phyloP scores from a whole-genome alignment of 2,329 filamentous ascomycete genomes.

The Cercospora brassicicola region DNA sequence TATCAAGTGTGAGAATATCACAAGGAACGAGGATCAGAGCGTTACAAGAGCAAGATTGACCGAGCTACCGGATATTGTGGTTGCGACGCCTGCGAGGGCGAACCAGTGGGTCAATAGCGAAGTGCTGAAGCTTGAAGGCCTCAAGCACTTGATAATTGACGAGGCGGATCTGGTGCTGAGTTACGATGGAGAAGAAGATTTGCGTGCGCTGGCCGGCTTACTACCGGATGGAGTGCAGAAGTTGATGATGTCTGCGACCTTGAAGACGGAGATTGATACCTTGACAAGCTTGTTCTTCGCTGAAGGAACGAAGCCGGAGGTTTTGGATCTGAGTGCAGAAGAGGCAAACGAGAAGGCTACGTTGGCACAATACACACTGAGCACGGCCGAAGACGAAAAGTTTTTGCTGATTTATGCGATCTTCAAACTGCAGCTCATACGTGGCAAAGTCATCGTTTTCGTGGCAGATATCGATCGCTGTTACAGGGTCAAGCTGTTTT shows the following conservation, averaged over 20 bases:
- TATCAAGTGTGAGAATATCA: constrained; percentile 78
- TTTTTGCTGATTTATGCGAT: constrained; percentile 91
- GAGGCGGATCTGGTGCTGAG: constrained; percentile 92
- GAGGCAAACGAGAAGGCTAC: constrained; percentile 59
- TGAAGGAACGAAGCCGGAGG: constrained; percentile 59
- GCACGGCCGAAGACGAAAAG: constrained; percentile 95
- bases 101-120: constrained; percentile 73
- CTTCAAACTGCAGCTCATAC: constrained; percentile 90
- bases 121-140: constrained; percentile 66
- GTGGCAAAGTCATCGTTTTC: constrained; percentile 84
- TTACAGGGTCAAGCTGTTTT: constrained; percentile 89
- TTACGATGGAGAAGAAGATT: constrained; percentile 90
- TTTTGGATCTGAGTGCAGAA: constrained; percentile 79
- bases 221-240: constrained; percentile 86
- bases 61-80: constrained; percentile 81
- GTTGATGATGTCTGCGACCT: constrained; percentile 88
- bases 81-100: constrained; percentile 85
- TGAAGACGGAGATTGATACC: constrained; percentile 82
- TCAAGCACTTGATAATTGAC: constrained; percentile 82
- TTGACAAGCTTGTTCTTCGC: constrained; percentile 79
- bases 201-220: constrained; percentile 73
- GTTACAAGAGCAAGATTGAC: constrained; percentile 85
- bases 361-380: constrained; percentile 84
- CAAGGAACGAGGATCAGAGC: constrained; percentile 83
- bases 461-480: constrained; percentile 85